Conservation (phyloP, 371 early-diverging fungal species). For the Umbelopsis sp. region DNA sequence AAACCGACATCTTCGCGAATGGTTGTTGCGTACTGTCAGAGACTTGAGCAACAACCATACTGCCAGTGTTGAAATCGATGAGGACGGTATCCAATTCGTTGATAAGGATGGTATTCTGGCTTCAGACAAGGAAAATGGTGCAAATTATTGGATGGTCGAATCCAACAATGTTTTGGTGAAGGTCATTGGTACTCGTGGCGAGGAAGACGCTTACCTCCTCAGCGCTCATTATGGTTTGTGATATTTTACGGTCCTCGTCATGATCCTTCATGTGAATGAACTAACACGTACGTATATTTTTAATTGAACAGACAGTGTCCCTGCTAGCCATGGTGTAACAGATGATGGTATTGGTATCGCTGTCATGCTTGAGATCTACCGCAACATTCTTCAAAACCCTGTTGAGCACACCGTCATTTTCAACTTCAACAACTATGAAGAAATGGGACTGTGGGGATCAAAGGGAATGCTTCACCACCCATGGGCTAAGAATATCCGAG, state of each 20-base stretch:
- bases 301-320: conserved; percentile 63
- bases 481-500: conserved; percentile 72
- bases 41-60: neutral
- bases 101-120: neutral
- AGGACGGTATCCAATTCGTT: neutral
- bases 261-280: too few species aligned
- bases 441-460: conserved; percentile 78
- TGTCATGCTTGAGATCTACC: conserved; percentile 69
- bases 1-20: conserved; percentile 36
- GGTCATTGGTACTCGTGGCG: conserved; percentile 26
- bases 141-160: conserved; percentile 1
- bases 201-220: conserved; percentile 51
- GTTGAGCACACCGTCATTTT: conserved; percentile 70
- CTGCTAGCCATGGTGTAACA: conserved; percentile 81
- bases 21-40: conserved; percentile 20
- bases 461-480: conserved; percentile 75
- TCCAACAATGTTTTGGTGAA: conserved; percentile 20
- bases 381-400: conserved; percentile 64
- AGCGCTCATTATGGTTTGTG: conserved; percentile 62
- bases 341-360: conserved; percentile 85
- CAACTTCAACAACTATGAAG: conserved; percentile 89
- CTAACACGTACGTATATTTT: neutral
- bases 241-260: too few species aligned
- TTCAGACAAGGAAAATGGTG: neutral
- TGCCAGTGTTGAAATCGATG: conserved; percentile 18